A percentile compares a stretch with the other conserved stretches of the same genome.
Conservation (phyloP, 2,329 filamentous ascomycete species). For the Dothideomycetidae sp. region DNA sequence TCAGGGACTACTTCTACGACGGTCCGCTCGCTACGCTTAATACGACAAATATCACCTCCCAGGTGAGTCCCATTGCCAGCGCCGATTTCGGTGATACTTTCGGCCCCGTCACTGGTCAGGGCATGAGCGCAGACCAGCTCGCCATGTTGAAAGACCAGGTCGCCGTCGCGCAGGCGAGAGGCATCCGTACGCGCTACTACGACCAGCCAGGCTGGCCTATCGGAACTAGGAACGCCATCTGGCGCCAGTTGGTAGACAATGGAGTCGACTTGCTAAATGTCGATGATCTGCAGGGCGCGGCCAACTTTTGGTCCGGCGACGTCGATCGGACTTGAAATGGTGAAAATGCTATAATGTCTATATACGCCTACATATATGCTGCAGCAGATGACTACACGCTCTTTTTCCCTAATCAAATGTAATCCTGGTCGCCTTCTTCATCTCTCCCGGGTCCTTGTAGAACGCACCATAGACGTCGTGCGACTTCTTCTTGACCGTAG, state of each 20-base stretch:
- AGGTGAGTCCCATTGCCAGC: conserved; percentile 40
- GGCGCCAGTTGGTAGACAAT: conserved; percentile 42
- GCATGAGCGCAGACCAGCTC: conserved; percentile 36
- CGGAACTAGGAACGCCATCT: conserved; percentile 43
- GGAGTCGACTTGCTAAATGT: conserved; percentile 50
- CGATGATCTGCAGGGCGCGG: conserved; percentile 44
- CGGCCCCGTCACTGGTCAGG: conserved; percentile 23
- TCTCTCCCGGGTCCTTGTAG: conserved; percentile 71
- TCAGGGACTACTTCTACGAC: conserved; percentile 47
- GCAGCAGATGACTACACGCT: too few species aligned
- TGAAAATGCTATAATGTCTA: too few species aligned
- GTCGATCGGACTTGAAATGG: too few species aligned
- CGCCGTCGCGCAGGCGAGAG: conserved; percentile 37
- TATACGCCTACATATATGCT: too few species aligned
- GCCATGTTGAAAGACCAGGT: conserved; percentile 40
- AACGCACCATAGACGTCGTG: conserved; percentile 93
- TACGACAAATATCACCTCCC: conserved; percentile 30
- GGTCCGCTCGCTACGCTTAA: conserved; percentile 36
- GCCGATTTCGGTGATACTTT: conserved; percentile 34
- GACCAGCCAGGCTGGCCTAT: conserved; percentile 46
- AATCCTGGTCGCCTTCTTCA: conserved; percentile 79
- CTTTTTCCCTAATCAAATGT: conserved; percentile 59
- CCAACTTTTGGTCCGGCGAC: conserved; percentile 27
- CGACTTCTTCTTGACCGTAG: conserved; percentile 96
- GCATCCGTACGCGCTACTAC: conserved; percentile 49